A percentile compares a stretch with the other conserved stretches of the same genome.
Conservation (phyloP, 2,329 filamentous ascomycete species). For the Leptographium flavum region DNA sequence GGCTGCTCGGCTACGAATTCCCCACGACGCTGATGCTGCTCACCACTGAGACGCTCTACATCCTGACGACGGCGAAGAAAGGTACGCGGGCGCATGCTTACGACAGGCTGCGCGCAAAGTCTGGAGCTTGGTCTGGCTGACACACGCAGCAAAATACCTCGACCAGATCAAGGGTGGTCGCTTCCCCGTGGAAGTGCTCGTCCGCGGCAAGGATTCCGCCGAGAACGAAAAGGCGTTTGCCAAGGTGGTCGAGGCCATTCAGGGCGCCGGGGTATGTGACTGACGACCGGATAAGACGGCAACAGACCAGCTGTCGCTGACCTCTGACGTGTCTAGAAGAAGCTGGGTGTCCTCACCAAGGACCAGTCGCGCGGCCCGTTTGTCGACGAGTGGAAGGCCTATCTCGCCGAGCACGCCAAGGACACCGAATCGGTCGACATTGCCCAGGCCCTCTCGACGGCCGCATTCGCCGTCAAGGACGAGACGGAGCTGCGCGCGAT, state of each 20-base stretch:
- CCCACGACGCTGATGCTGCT: conserved; percentile 90
- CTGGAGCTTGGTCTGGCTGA: no score
- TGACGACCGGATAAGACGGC: not conserved
- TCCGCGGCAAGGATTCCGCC: conserved; percentile 80
- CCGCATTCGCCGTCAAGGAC: conserved; percentile 85
- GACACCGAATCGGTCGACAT: conserved; percentile 85
- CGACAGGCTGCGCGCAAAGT: no score
- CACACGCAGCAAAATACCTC: conserved; percentile 64
- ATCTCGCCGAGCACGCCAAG: conserved; percentile 63
- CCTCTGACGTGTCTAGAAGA: conserved; percentile 45
- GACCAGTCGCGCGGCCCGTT: conserved; percentile 79
- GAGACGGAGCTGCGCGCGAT: conserved; percentile 88
- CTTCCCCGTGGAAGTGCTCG: conserved; percentile 79
- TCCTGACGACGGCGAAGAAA: conserved; percentile 95
- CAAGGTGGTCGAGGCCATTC: conserved; percentile 74
- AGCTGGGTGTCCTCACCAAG: conserved; percentile 76
- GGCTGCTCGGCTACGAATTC: conserved; percentile 97
- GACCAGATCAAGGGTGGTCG: conserved; percentile 86
- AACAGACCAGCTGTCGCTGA: no score
- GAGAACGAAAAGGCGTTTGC: conserved; percentile 85
- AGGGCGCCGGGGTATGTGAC: conserved; percentile 61
- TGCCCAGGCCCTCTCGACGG: conserved; percentile 62
- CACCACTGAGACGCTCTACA: conserved; percentile 74
- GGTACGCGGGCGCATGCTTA: conserved; percentile 34
- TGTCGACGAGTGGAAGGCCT: conserved; percentile 88